Evolutionary conservation across 495 filamentous ascomycete species (phyloP), one percentile per base, ranked within the genome.

Genomic region (Xylaria curta): DNA sequence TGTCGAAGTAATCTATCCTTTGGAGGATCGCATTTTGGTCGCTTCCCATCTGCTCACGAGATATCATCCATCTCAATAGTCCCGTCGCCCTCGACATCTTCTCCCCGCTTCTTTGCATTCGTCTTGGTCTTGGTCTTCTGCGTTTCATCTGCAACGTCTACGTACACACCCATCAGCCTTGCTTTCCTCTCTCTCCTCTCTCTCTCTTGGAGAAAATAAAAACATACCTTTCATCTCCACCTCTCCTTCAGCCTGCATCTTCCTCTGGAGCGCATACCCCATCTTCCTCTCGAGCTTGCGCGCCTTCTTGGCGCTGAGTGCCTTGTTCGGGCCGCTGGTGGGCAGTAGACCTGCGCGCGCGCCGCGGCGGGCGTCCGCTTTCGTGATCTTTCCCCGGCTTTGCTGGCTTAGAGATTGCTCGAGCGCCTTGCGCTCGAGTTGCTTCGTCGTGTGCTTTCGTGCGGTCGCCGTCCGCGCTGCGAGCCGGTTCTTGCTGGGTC

Each of bases 251-350:
- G 49, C 69, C 66, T 79, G 79, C 78, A 78, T 79, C 79, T 82
- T 81, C n/a, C 82, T 73, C 81, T 77, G 78, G 40, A 83, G 40
- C 6, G 80, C 84, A 67, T 83, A 74, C 4, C 74, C 76, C 72
- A 84, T 58, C 75, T 79, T 76, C 69, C 80, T 74, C 74, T 85
- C 82, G 10, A 84, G 60, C 82, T 86, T 86, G 62, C 79, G 76
- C 80, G 67, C 66, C 77, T 78, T 79, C 81, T 86, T 86, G 19
- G 70, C 71, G 78, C 83, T 83, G 24, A 85, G 26, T 5, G 81
- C 72, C 0, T 62, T 71, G 58, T 80, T 76, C 2, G 84, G 81
- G 0, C 84, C 84, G 76, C 82, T 85, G 24, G 75, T 86, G 0
- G 84, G 82, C 28, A 83, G 63, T 10, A 86, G 65, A 0, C 84